Evolutionary conservation across 768 basidiomycete species (phyloP).

Genomic region (Trametes cinnabarina): DNA sequence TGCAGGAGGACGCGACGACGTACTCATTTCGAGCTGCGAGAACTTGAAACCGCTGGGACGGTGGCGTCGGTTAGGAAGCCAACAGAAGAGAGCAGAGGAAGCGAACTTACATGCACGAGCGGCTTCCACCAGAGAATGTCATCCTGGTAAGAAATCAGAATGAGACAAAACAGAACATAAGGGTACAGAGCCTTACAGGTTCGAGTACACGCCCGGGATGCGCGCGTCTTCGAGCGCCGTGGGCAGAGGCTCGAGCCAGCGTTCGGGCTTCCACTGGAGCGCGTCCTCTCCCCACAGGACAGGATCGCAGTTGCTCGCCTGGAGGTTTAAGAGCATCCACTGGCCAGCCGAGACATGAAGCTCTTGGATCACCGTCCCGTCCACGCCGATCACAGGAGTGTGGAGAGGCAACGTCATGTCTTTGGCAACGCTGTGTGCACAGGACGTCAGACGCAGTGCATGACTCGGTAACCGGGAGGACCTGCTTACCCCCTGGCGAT

Average conservation of each 20-base stretch:
- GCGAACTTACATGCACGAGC: constrained; percentile 7
- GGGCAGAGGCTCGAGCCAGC: constrained; percentile 47
- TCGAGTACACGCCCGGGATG: constrained; percentile 21
- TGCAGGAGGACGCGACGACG: neutral
- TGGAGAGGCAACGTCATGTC: constrained; percentile 59
- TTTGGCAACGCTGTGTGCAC: constrained; percentile 45
- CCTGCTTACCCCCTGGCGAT: constrained; percentile 16
- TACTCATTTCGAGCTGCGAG: constrained; percentile 8
- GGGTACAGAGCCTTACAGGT: constrained; percentile 14
- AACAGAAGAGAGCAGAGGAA: no score
- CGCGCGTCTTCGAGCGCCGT: constrained; percentile 7
- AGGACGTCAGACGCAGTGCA: neutral
- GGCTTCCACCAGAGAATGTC: neutral
- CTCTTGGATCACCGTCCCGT: constrained; percentile 38
- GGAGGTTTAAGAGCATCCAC: constrained; percentile 40
- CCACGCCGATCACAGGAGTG: constrained; percentile 40
- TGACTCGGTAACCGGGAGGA: neutral
- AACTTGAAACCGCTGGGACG: neutral
- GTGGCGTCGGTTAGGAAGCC: no score
- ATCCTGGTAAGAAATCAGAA: neutral
- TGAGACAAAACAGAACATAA: no score
- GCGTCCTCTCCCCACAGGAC: constrained; percentile 61
- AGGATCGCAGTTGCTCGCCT: constrained; percentile 46
- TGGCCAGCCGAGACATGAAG: constrained; percentile 50
- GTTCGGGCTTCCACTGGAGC: constrained; percentile 56